phyloP scores from a whole-genome alignment of 352 stramenopile genomes.

The Globisporangium spiculum region DNA sequence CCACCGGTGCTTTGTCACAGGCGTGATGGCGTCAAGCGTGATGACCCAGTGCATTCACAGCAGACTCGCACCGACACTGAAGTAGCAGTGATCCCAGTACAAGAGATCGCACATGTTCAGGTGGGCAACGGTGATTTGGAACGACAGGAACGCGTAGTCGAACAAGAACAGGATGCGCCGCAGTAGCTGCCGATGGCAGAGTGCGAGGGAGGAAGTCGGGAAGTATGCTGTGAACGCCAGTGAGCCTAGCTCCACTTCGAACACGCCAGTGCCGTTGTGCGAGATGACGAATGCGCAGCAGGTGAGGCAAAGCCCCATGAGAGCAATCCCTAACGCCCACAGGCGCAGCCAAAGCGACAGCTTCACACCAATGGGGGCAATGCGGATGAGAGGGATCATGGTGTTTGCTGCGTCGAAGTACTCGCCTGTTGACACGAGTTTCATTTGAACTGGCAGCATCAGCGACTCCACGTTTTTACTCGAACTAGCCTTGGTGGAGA shows the following conservation, averaged over 20 bases:
- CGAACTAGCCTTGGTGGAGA: not conserved
- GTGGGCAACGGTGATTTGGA: constrained; percentile 17
- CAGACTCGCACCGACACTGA: constrained; percentile 11
- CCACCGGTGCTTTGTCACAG: constrained; percentile 7
- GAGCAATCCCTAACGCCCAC: not conserved
- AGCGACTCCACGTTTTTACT: not conserved
- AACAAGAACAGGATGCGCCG: constrained; percentile 14
- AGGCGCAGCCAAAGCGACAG: not conserved
- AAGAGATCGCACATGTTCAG: constrained; percentile 17
- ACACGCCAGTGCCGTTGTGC: not conserved
- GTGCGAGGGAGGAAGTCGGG: not conserved
- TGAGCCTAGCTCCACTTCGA: not conserved
- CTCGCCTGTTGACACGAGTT: not conserved
- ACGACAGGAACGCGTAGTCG: constrained; percentile 20
- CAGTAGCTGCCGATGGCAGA: constrained; percentile 14
- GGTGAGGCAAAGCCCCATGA: not conserved
- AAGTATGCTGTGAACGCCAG: not conserved
- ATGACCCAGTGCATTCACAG: constrained; percentile 23
- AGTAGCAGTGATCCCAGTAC: constrained; percentile 12
- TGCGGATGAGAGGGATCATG: not conserved
- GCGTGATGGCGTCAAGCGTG: constrained; percentile 16
- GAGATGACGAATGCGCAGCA: not conserved
- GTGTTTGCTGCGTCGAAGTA: constrained; percentile 4
- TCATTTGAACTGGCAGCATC: not conserved
- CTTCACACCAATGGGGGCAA: not conserved